A percentile compares a stretch with the other conserved stretches of the same genome.
phyloP scores from a whole-genome alignment of 2,329 filamentous ascomycete genomes.

The Phyllosticta citrichinensis region DNA sequence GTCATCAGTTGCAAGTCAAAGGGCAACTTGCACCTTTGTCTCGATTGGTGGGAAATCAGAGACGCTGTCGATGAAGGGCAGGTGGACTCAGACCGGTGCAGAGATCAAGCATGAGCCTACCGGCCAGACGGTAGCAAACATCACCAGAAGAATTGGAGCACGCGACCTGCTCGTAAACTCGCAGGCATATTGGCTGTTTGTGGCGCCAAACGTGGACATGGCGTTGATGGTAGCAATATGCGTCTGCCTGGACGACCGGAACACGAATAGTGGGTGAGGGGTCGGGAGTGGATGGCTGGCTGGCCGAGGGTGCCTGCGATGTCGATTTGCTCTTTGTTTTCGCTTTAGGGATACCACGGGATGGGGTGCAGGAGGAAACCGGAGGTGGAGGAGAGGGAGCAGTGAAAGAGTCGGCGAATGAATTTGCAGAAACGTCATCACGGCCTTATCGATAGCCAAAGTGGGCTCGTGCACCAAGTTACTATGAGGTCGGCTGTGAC shows the following conservation, averaged over 20 bases:
- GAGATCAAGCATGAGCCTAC: constrained; percentile 46
- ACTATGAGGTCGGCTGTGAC: background rate
- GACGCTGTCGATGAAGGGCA: constrained; percentile 44
- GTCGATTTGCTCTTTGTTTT: background rate
- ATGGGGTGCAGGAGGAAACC: background rate
- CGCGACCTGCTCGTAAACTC: constrained; percentile 50
- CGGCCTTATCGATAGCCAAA: background rate
- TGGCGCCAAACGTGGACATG: constrained; percentile 57
- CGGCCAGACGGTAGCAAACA: constrained; percentile 45
- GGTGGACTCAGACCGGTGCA: constrained; percentile 49
- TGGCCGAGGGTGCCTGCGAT: background rate
- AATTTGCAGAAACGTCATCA: background rate
- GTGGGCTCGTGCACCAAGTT: background rate
- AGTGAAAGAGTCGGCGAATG: background rate
- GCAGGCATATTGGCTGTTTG: constrained; percentile 55
- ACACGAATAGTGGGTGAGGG: constrained; percentile 35
- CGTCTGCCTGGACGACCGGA: constrained; percentile 58
- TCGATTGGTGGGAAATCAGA: constrained; percentile 19
- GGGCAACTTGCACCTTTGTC: constrained; percentile 36
- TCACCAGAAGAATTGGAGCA: constrained; percentile 49
- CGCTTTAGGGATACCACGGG: background rate
- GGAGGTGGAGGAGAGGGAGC: background rate
- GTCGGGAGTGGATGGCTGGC: background rate
- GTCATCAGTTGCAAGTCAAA: background rate
- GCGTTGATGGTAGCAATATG: constrained; percentile 56